These are phyloP conservation scores for Harringtonia aguacate DNA, from an alignment of 2,329 filamentous ascomycete genomes.

Conservation along the genomic window DNA sequence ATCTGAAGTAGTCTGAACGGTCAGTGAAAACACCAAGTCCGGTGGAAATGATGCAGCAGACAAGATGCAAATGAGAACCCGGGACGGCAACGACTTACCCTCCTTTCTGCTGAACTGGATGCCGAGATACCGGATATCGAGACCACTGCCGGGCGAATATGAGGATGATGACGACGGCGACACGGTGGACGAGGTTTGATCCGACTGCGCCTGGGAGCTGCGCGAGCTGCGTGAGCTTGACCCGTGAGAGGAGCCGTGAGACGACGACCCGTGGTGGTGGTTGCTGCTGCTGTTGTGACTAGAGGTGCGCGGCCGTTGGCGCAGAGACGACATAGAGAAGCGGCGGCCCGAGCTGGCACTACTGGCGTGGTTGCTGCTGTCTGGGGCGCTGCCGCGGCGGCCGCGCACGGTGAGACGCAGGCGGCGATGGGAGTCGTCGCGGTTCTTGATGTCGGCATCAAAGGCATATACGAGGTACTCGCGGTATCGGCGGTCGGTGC, in stretches of 20 bases:
- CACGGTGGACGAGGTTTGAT: conserved; percentile 4
- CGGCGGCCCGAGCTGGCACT: conserved; percentile 17
- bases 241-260: conserved; percentile 1
- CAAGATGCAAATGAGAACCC: too few species aligned
- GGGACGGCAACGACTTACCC: conserved; percentile 26
- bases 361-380: conserved; percentile 16
- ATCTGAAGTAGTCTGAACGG: conserved; percentile 35
- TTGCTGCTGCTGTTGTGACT: background rate
- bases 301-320: conserved; percentile 21
- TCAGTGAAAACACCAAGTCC: too few species aligned
- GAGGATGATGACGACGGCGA: conserved; percentile 8
- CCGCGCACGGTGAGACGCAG: conserved; percentile 29
- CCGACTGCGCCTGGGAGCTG: conserved; percentile 8
- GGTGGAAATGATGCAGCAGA: background rate
- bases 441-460: conserved; percentile 32
- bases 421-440: conserved; percentile 34
- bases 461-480: conserved; percentile 38
- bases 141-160: conserved; percentile 13
- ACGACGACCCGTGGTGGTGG: conserved; percentile 14
- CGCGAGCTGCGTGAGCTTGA: conserved; percentile 6
- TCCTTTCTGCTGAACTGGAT: conserved; percentile 37
- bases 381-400: conserved; percentile 29
- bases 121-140: conserved; percentile 36
- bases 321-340: conserved; percentile 32
- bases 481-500: conserved; percentile 33